phyloP scores from a whole-genome alignment of 2,329 filamentous ascomycete species.

The Alternaria dauci region DNA sequence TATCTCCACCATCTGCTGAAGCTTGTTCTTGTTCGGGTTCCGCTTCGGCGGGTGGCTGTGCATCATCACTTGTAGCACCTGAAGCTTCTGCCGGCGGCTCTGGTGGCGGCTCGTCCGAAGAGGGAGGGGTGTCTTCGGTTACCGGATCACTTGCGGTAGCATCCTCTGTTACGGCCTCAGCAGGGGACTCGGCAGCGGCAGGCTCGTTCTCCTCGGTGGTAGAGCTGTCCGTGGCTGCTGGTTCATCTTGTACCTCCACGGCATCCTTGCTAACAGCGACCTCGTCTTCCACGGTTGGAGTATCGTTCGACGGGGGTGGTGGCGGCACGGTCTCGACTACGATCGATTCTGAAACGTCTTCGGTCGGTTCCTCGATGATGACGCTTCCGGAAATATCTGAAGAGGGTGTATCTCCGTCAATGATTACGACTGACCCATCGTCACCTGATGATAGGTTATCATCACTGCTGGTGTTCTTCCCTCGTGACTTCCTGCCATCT shows the following conservation, averaged over 20 bases:
- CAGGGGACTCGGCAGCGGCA: not conserved
- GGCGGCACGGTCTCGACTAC: constrained; percentile 5
- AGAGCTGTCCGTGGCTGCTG: constrained; percentile 1
- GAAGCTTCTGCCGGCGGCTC: not conserved
- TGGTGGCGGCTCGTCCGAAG: constrained; percentile 4
- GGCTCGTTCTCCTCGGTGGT: not conserved
- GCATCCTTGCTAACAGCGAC: not conserved
- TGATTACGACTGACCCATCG: constrained; percentile 1
- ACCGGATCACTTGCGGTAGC: not conserved
- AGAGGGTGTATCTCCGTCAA: constrained; percentile 4
- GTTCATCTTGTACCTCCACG: constrained; percentile 1
- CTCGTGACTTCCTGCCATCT: constrained; percentile 34
- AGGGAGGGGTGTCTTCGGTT: not conserved
- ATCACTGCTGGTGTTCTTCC: constrained; percentile 35
- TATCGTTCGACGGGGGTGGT: constrained; percentile 11
- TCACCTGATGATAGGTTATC: constrained; percentile 16
- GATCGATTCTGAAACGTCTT: constrained; percentile 8
- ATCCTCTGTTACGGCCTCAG: constrained; percentile 2
- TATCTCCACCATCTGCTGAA: not conserved
- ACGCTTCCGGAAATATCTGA: constrained; percentile 25
- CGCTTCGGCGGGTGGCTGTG: not conserved
- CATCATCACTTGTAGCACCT: not conserved
- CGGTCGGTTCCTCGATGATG: constrained; percentile 17
- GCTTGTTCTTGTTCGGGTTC: not conserved
- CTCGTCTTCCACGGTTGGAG: constrained; percentile 2